Percentiles rank a stretch among this genome's conserved stretches.
Conservation (phyloP, 2,329 filamentous ascomycete genomes). For the Penicillium sp. region DNA sequence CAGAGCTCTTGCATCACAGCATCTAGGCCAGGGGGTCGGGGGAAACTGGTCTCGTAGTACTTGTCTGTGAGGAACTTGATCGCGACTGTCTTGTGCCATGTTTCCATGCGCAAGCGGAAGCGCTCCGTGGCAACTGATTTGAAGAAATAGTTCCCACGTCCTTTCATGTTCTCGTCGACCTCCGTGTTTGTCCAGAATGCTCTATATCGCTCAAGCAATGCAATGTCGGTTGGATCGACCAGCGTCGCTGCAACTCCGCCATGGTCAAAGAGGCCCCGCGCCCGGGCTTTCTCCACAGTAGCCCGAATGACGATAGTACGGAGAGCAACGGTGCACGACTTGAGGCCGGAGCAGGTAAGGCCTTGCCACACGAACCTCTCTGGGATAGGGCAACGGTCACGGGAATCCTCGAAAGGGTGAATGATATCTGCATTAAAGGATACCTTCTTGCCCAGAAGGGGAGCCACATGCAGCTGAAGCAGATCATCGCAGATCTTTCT, state of each 20-base stretch:
- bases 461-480: too few relatives aligned
- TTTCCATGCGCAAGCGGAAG: neutral
- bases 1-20: neutral
- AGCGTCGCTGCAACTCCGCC: slow-evolving; percentile 2
- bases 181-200: neutral
- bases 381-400: neutral
- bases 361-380: too few relatives aligned
- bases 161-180: neutral
- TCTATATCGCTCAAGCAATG: neutral
- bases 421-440: slow-evolving; percentile 4
- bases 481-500: too few relatives aligned
- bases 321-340: slow-evolving; percentile 1
- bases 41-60: too few relatives aligned
- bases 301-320: neutral
- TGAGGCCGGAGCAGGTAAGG: too few relatives aligned
- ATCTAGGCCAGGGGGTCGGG: neutral
- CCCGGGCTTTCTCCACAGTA: neutral
- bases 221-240: neutral
- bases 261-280: neutral
- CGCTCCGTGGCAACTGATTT: neutral
- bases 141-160: neutral
- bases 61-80: too few relatives aligned
- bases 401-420: too few relatives aligned
- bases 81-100: neutral
- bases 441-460: neutral